A percentile compares a stretch with the other conserved stretches of the same genome.
Conservation (phyloP, 805 yeast species). For the Hanseniaspora thailandica region DNA sequence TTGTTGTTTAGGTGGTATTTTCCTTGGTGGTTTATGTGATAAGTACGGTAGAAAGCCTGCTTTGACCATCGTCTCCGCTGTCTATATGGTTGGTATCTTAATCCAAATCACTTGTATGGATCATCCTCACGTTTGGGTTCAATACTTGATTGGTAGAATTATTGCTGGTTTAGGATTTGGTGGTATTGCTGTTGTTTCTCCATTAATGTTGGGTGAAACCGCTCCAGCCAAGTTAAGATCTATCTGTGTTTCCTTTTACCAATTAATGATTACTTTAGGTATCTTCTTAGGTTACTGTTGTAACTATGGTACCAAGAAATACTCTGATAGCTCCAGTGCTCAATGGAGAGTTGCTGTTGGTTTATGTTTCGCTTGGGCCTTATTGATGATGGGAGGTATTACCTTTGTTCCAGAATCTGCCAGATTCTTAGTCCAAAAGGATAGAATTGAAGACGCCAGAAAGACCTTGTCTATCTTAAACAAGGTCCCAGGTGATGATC, state of each 20-base stretch:
- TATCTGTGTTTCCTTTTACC: slow-evolving; percentile 49
- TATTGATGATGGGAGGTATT: slow-evolving; percentile 35
- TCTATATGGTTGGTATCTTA: slow-evolving; percentile 50
- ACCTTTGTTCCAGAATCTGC: slow-evolving; percentile 60
- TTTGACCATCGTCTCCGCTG: slow-evolving; percentile 40
- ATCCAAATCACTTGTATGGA: slow-evolving; percentile 45
- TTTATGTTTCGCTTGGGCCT: slow-evolving; percentile 34
- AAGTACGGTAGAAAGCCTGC: slow-evolving; percentile 49
- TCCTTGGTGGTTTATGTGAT: slow-evolving; percentile 47
- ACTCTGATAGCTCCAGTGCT: slow-evolving; percentile 31
- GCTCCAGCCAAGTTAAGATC: slow-evolving; percentile 53
- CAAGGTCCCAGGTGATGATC: slow-evolving; percentile 36
- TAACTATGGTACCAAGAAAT: slow-evolving; percentile 44
- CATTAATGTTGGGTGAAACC: slow-evolving; percentile 52
- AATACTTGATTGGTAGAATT: slow-evolving; percentile 53
- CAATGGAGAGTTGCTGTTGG: slow-evolving; percentile 63
- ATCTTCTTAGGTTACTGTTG: slow-evolving; percentile 60
- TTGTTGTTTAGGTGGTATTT: slow-evolving; percentile 58
- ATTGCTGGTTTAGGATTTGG: slow-evolving; percentile 70
- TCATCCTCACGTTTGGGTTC: slow-evolving; percentile 42
- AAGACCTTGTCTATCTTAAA: slow-evolving; percentile 43
- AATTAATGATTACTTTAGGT: slow-evolving; percentile 50
- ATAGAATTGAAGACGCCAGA: slow-evolving; percentile 43
- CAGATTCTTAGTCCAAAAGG: slow-evolving; percentile 42
- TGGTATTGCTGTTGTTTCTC: slow-evolving; percentile 58